Percentiles rank a stretch among this genome's conserved stretches.
Evolutionary conservation across 768 basidiomycete species (phyloP).

Genomic region (Sporobolomyces phaffii): DNA sequence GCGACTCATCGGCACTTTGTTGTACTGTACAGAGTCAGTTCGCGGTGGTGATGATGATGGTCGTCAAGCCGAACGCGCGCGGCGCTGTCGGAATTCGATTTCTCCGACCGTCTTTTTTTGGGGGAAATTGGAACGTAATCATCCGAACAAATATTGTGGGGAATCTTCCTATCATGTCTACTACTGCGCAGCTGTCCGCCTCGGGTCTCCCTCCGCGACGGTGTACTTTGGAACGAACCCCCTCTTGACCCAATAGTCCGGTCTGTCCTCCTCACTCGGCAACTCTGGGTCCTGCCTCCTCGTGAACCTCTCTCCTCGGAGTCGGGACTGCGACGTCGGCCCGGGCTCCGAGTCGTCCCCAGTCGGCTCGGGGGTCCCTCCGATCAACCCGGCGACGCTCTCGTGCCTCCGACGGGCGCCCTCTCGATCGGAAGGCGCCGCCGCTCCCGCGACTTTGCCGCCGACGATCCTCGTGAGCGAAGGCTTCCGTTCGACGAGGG

Average conservation of each 20-base stretch:
- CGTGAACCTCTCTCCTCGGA: neutral
- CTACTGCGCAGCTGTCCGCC: neutral
- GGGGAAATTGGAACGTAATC: too few relatives aligned
- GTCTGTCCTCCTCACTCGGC: constrained; percentile 23
- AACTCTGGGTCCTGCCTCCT: neutral
- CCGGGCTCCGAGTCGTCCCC: too few relatives aligned
- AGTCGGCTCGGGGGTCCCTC: neutral
- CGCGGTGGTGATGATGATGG: too few relatives aligned
- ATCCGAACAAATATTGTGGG: too few relatives aligned
- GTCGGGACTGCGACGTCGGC: too few relatives aligned
- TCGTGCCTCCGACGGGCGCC: constrained; percentile 11
- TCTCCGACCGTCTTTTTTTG: too few relatives aligned
- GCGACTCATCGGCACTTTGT: neutral
- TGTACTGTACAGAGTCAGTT: too few relatives aligned
- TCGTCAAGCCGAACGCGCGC: too few relatives aligned
- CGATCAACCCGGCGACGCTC: constrained; percentile 1
- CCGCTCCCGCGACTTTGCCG: neutral
- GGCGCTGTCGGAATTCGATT: too few relatives aligned
- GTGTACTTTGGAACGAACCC: constrained; percentile 12
- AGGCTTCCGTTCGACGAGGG: constrained; percentile 11
- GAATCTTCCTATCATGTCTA: too few relatives aligned
- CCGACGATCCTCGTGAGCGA: constrained; percentile 6
- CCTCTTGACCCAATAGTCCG: constrained; percentile 1
- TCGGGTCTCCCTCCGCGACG: neutral
- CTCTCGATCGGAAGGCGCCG: too few relatives aligned